Percentiles rank a stretch among this genome's conserved stretches.
These are phyloP conservation scores for Diaporthe vexans DNA, from an alignment of 2,329 filamentous ascomycete genomes.

Conservation along the genomic window DNA sequence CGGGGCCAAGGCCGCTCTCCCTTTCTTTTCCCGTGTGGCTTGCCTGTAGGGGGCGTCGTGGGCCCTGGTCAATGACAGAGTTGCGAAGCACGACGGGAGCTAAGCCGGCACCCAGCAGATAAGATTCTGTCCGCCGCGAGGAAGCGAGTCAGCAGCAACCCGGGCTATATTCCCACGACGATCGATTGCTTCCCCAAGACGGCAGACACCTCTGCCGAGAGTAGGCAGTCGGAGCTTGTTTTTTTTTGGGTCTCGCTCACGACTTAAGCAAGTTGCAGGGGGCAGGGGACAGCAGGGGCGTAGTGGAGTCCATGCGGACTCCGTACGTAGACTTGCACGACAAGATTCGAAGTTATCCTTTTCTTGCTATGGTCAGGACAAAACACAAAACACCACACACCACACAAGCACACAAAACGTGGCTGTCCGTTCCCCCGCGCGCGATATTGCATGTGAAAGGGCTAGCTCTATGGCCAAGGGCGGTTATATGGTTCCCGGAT, in stretches of 20 bases:
- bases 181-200: slow-evolving; percentile 22
- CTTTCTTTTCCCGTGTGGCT: background rate
- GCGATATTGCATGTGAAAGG: slow-evolving; percentile 12
- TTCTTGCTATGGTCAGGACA: slow-evolving; percentile 13
- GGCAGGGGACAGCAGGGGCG: background rate
- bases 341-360: background rate
- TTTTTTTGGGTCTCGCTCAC: background rate
- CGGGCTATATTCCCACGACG: background rate
- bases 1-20: slow-evolving; percentile 18
- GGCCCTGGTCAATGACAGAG: background rate
- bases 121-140: slow-evolving; percentile 22
- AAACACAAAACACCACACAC: background rate
- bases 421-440: slow-evolving; percentile 5
- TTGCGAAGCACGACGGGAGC: slow-evolving; percentile 16
- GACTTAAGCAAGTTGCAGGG: background rate
- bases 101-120: slow-evolving; percentile 26
- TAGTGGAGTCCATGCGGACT: background rate
- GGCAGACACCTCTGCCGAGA: slow-evolving; percentile 24
- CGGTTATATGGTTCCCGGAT: slow-evolving; percentile 16
- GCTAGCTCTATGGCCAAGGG: slow-evolving; percentile 23
- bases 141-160: slow-evolving; percentile 9
- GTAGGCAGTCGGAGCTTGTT: slow-evolving; percentile 5
- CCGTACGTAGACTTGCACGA: background rate
- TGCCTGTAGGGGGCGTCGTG: background rate
- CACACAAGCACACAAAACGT: background rate